Conservation (phyloP, 2,329 filamentous ascomycete species). For the Colletotrichum tanaceti region DNA sequence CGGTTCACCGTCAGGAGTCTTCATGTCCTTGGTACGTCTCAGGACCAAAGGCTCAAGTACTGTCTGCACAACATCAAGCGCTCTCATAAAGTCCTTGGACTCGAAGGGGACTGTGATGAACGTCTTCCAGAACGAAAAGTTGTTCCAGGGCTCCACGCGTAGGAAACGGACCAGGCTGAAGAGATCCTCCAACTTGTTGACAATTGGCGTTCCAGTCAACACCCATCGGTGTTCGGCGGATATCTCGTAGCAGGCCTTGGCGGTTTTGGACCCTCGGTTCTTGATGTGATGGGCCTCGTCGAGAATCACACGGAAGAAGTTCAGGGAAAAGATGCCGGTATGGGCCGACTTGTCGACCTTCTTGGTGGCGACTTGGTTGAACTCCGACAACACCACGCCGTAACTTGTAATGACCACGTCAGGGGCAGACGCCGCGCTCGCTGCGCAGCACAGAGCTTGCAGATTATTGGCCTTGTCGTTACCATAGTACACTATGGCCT, state of each 20-base stretch:
- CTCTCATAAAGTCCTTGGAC: constrained; percentile 91
- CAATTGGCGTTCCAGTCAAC: constrained; percentile 94
- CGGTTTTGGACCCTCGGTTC: constrained; percentile 88
- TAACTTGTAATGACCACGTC: constrained; percentile 97
- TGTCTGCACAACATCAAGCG: constrained; percentile 95
- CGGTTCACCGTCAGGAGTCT: constrained; percentile 81
- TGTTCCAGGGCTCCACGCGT: constrained; percentile 96
- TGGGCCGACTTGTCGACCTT: constrained; percentile 74
- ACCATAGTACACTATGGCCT: constrained; percentile 91
- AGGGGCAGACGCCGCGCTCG: constrained; percentile 80
- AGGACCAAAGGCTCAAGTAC: constrained; percentile 96
- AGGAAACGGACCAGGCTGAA: constrained; percentile 94
- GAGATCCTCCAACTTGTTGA: constrained; percentile 93
- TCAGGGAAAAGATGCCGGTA: constrained; percentile 86
- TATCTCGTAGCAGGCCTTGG: constrained; percentile 93
- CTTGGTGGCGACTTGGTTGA: constrained; percentile 76
- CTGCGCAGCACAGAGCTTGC: constrained; percentile 79
- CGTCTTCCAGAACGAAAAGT: constrained; percentile 99
- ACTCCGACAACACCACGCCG: constrained; percentile 90
- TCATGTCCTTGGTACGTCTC: constrained; percentile 97
- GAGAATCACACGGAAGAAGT: constrained; percentile 94
- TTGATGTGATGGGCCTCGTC: constrained; percentile 98
- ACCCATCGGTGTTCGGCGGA: constrained; percentile 89
- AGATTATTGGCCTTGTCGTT: constrained; percentile 84
- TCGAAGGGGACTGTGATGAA: constrained; percentile 99